Conservation (phyloP, 768 basidiomycete species). For the Xerocomus spinulosus region DNA sequence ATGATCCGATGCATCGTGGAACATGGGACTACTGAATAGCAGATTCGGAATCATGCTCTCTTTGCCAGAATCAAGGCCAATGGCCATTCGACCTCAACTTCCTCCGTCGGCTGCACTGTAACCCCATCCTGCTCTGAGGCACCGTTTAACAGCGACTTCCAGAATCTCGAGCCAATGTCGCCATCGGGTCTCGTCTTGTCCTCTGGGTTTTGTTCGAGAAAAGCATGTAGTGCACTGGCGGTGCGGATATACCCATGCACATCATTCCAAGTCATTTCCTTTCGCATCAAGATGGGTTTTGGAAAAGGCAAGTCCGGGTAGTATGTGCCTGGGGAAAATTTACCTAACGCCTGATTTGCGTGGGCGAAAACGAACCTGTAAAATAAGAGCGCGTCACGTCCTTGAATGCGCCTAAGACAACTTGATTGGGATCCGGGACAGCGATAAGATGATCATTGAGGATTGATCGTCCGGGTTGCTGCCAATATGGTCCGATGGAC, state of each 20-base stretch:
- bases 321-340: slow-evolving; percentile 33
- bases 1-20: no score
- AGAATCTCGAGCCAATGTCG: slow-evolving; percentile 62
- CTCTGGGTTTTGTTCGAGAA: slow-evolving; percentile 58
- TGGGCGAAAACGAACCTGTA: slow-evolving; percentile 39
- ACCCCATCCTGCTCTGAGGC: slow-evolving; percentile 27
- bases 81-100: slow-evolving; percentile 42
- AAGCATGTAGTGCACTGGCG: slow-evolving; percentile 65
- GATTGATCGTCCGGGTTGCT: slow-evolving; percentile 75
- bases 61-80: slow-evolving; percentile 28
- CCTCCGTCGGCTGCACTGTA: not conserved
- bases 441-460: slow-evolving; percentile 66
- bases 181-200: slow-evolving; percentile 48
- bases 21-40: not conserved
- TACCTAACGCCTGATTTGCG: not conserved
- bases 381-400: slow-evolving; percentile 54
- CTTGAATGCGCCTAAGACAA: slow-evolving; percentile 33
- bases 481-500: slow-evolving; percentile 70
- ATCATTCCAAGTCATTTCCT: slow-evolving; percentile 60
- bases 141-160: slow-evolving; percentile 46
- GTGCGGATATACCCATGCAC: slow-evolving; percentile 67
- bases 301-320: slow-evolving; percentile 34
- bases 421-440: slow-evolving; percentile 50
- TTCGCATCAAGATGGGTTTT: slow-evolving; percentile 49
- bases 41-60: not conserved